Evolutionary conservation across 169 alveolate genomes (phyloP), one percentile per base, ranked within the genome.

Genomic region (Cryptosporidium tyzzeri): DNA sequence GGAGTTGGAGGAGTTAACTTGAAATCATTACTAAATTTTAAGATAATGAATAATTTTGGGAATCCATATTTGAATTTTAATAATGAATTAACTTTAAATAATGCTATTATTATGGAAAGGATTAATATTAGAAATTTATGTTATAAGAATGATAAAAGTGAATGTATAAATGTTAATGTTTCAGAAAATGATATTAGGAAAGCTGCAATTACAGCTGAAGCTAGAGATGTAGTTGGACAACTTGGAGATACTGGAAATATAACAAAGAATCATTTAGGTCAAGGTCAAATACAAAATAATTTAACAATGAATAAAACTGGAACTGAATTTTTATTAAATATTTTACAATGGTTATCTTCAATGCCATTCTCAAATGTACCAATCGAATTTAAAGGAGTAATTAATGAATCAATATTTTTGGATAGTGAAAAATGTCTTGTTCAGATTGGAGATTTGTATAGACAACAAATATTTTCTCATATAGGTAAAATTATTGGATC

Each of bases 351-450:
- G 71, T 6, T 73, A 55, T 35, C 86, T 3, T 26, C 86, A 31
- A 73, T 73, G 86, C 86, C 86, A 33, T 73, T 73, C 26, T 73
- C 86, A 37, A 73, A 51, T 73, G 71, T 73, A 10, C 86, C 86
- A 3, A 73, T 73, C 35, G 86, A 73, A 41, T 73, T 73, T 58
- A 73, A 73, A 37, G 86, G 86, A 23, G 59, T 73, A 10, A 59
- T 73, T 18, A 73, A 59, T 37, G 86, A 73, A 23, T 73, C 86
- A 3, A 55, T 73, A 12, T 73, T 73, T 73, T 35, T 73, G 33
- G 71, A 73, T 59, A 55, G 86, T 39, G 86, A 73, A 37, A 73
- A 73, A 39, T 55, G 55, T 33, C n/a, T 59, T 23, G 55, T 33
- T 53, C 86, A 73, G 29, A 31, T 73, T 53, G 70, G 70, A 0